Evolutionary conservation across 345 rosid species (phyloP), one percentile per base, ranked within the genome.

Genomic region (Lepidium africanum): DNA sequence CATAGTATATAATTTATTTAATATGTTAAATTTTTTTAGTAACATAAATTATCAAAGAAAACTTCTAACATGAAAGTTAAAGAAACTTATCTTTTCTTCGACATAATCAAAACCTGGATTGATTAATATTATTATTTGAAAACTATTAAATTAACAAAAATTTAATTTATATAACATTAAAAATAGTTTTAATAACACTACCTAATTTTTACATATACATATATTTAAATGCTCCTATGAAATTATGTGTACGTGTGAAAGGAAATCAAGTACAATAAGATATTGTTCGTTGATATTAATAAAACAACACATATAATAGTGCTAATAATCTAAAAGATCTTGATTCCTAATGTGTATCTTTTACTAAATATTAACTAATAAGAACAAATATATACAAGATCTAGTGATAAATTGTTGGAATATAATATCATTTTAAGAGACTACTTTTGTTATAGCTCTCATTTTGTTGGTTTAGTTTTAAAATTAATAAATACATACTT

Each of bases 231-330:
- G 40, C 9, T 23, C 27, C 62, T 42, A 9, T 43, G 46, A 45
- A 67, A 25, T 33, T 23, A 36, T 68, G 63, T 23, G 57, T 47
- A 69, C 30, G 49, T 51, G 74, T 69, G 73, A 49, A 59, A 49
- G 42, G 43, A 35, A 50, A 48, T 5, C 50, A 57, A 38, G 16
- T 49, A 37, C 23, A 59, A 38, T 59, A 19, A 14, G 64, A 68
- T 8, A 68, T 5, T 14, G 5, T 43, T 25, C 46, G 48, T 38
- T 68, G 54, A 56, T 57, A 27, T 46, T 19, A 53, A 41, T 55
- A 8, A 16, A 52, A 41, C 5, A 13, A 42, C 12, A 43, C 11
- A 40, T 7, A 35, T 5, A 23, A 45, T 67, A 55, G 37, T 45
- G 1, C 38, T 47, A 15, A 37, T 6, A 36, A 17, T 38, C 3